Percentiles rank a stretch among this genome's conserved stretches.
These are phyloP conservation scores for Bruguiera parviflora DNA, from an alignment of 345 rosid species.

Conservation along the genomic window DNA sequence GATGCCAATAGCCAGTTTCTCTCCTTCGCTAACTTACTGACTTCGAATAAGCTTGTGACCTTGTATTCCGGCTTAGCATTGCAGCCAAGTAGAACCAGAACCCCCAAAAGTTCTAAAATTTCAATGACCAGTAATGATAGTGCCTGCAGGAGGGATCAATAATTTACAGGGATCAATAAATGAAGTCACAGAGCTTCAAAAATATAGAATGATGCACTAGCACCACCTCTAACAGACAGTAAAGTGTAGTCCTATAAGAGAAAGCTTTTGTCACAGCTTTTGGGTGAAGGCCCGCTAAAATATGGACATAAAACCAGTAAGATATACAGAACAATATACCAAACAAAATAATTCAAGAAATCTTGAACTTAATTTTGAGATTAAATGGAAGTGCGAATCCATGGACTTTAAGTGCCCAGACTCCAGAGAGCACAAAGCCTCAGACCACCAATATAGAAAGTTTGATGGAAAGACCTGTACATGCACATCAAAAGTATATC, in stretches of 20 bases:
- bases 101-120: constrained; percentile 50
- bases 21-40: constrained; percentile 20
- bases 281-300: not conserved
- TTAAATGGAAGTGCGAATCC: too few species aligned
- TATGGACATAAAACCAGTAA: too few species aligned
- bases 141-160: constrained; percentile 37
- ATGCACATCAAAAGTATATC: too few species aligned
- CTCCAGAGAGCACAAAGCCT: too few species aligned
- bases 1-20: constrained; percentile 67
- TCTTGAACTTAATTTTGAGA: too few species aligned
- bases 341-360: too few species aligned
- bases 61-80: constrained; percentile 43
- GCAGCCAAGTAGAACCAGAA: constrained; percentile 48
- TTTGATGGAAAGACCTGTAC: too few species aligned
- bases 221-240: not conserved
- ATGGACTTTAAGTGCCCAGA: too few species aligned
- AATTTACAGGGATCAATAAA: constrained; percentile 4
- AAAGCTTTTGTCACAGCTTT: not conserved
- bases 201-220: not conserved
- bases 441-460: too few species aligned
- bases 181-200: constrained; percentile 5
- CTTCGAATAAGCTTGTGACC: constrained; percentile 40
- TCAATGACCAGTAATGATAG: constrained; percentile 54
- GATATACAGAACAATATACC: not conserved
- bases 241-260: not conserved